Conservation (phyloP, 305 asterid species). For the Fraxinus angustifolia region DNA sequence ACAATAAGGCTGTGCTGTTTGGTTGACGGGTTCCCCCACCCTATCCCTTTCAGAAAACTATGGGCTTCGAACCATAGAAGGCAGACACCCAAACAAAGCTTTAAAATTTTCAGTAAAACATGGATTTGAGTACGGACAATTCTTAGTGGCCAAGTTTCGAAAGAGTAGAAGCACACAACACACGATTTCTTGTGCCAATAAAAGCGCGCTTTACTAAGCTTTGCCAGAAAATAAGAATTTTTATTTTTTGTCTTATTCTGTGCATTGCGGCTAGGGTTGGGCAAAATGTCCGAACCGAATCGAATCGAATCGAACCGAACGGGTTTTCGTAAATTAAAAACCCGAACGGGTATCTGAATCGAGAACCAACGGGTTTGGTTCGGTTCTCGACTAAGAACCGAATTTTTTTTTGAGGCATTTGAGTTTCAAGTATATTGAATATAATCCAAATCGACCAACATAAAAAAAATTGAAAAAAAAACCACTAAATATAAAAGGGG, state of each 20-base stretch:
- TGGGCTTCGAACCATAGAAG: background rate
- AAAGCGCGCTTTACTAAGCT: background rate
- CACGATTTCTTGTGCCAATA: no score
- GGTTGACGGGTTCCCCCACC: background rate
- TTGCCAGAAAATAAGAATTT: background rate
- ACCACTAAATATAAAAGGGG: no score
- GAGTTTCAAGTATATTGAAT: no score
- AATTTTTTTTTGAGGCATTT: no score
- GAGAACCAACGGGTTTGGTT: no score
- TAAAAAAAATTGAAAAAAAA: no score
- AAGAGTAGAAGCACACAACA: background rate
- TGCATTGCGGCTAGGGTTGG: background rate
- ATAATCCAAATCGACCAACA: no score
- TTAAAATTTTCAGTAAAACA: background rate
- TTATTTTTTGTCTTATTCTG: background rate
- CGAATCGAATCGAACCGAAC: no score
- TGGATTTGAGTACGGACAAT: background rate
- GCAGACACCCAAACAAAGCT: background rate
- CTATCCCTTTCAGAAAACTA: background rate
- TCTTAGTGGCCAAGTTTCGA: background rate
- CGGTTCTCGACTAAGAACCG: no score
- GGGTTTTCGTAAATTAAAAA: no score
- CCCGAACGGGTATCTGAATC: no score
- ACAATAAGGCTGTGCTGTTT: background rate
- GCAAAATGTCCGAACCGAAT: no score